Conservation (phyloP, 148 eudicot genomes). For the Polygonum aviculare region DNA sequence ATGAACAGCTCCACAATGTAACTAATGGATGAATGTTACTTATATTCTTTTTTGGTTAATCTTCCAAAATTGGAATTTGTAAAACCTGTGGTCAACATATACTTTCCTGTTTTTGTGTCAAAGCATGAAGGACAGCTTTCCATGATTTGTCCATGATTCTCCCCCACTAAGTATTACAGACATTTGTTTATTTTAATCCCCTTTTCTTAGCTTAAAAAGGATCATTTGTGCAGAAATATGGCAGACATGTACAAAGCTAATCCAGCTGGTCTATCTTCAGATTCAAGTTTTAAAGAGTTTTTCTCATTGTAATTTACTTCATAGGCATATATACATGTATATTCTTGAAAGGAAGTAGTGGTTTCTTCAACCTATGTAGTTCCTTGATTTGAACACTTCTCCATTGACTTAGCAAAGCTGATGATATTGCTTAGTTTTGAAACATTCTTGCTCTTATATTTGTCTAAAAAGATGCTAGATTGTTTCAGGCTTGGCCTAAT, state of each 20-base stretch:
- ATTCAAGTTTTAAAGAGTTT: background rate
- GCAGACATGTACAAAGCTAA: background rate
- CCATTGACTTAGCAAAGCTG: background rate
- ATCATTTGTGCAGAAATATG: background rate
- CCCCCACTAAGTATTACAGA: background rate
- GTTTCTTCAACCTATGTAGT: background rate
- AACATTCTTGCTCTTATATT: background rate
- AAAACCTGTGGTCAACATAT: background rate
- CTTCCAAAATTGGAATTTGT: background rate
- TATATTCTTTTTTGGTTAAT: background rate
- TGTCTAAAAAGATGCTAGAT: too few relatives aligned
- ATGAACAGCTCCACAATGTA: background rate
- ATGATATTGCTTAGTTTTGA: background rate
- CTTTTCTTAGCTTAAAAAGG: slow-evolving; percentile 1
- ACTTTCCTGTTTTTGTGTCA: background rate
- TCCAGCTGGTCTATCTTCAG: slow-evolving; percentile 5
- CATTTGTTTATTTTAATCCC: background rate
- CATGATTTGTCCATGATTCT: slow-evolving; percentile 6
- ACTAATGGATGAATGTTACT: background rate
- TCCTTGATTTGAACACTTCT: background rate
- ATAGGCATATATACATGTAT: background rate
- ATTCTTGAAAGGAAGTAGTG: background rate
- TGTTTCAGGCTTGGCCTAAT: too few relatives aligned
- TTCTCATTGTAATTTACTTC: background rate
- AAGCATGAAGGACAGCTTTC: slow-evolving; percentile 4